These are phyloP conservation scores for Pythium scleroteichum DNA, from an alignment of 352 stramenopile genomes.

Conservation along the genomic window DNA sequence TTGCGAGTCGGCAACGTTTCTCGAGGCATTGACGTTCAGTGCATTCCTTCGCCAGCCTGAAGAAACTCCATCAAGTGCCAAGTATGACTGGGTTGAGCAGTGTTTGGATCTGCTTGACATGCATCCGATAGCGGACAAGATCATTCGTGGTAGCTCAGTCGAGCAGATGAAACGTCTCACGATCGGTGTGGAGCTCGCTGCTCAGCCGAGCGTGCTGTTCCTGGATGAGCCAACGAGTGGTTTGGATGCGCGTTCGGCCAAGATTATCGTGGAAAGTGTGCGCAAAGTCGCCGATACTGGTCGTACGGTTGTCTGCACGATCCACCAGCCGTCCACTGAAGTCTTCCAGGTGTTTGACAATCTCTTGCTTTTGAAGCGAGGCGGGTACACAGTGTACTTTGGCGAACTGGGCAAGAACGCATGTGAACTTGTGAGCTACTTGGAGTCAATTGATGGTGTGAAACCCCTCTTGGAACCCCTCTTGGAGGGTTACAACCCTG, in stretches of 20 bases:
- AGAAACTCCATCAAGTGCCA: constrained; percentile 27
- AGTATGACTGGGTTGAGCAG: constrained; percentile 38
- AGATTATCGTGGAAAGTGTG: constrained; percentile 72
- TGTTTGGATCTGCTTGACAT: constrained; percentile 37
- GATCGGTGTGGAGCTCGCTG: constrained; percentile 40
- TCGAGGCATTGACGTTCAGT: constrained; percentile 92
- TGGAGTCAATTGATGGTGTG: constrained; percentile 45
- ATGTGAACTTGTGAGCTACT: constrained; percentile 37
- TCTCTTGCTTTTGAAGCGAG: constrained; percentile 78
- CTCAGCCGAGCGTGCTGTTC: constrained; percentile 79
- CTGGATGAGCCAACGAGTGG: constrained; percentile 84
- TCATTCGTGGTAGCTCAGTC: constrained; percentile 31
- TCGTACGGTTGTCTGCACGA: constrained; percentile 23
- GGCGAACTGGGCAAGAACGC: too few species aligned
- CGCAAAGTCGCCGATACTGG: constrained; percentile 70
- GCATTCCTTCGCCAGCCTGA: constrained; percentile 74
- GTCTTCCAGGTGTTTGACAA: constrained; percentile 81
- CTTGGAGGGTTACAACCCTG: constrained; percentile 28
- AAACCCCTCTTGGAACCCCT: too few species aligned
- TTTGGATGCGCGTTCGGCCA: constrained; percentile 60
- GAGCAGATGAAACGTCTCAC: constrained; percentile 54
- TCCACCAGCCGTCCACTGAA: constrained; percentile 69
- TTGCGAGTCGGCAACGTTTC: constrained; percentile 5
- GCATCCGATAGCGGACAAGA: constrained; percentile 32
- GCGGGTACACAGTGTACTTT: constrained; percentile 70